Conservation (phyloP, 2,329 filamentous ascomycete genomes). For the Sodiomyces alkalinus region DNA sequence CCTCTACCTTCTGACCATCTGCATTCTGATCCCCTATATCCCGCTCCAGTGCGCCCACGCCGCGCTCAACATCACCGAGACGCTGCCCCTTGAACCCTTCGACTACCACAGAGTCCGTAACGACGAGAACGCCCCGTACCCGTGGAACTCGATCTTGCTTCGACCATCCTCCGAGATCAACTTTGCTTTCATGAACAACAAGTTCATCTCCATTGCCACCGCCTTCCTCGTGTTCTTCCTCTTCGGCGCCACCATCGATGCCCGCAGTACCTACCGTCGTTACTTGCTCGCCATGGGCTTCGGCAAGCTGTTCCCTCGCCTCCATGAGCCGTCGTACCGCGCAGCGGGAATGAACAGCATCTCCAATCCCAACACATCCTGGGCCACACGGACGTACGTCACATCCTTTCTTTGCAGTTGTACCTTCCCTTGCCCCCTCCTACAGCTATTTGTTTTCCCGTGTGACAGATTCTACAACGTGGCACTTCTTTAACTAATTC, state of each 20-base stretch:
- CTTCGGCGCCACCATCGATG: constrained; percentile 41
- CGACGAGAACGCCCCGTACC: constrained; percentile 17
- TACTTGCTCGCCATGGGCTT: constrained; percentile 24
- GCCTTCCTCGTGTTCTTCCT: constrained; percentile 33
- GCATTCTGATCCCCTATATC: constrained; percentile 34
- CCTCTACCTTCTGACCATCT: constrained; percentile 39
- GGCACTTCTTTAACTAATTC: neutral
- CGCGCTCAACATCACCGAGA: constrained; percentile 22
- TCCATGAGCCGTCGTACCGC: constrained; percentile 16
- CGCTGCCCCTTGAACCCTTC: constrained; percentile 18
- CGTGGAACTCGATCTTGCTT: constrained; percentile 33
- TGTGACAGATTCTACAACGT: no score
- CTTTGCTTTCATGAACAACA: constrained; percentile 26
- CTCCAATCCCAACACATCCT: constrained; percentile 1
- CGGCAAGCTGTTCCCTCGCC: constrained; percentile 24
- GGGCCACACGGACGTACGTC: constrained; percentile 1
- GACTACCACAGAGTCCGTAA: constrained; percentile 25
- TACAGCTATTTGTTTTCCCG: no score
- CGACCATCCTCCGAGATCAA: constrained; percentile 23
- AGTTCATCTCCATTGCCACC: constrained; percentile 33
- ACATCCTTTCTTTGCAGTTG: no score
- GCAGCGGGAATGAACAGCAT: constrained; percentile 5
- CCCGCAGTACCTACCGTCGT: constrained; percentile 31
- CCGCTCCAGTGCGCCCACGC: constrained; percentile 28
- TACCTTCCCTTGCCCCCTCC: no score